phyloP scores from a whole-genome alignment of 305 asterid genomes.

The Fraxinus latifolia region DNA sequence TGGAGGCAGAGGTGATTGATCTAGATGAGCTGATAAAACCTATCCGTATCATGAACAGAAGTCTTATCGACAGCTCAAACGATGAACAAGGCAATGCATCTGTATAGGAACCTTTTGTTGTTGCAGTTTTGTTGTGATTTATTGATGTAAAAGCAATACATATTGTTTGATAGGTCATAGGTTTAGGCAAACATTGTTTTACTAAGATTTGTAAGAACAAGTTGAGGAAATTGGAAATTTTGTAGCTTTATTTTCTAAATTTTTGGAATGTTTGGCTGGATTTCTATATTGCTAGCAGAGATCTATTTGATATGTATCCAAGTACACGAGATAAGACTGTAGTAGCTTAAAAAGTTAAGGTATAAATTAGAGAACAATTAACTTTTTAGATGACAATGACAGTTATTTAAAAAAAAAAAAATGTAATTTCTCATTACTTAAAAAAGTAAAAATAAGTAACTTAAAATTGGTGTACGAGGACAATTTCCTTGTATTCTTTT shows the following conservation, averaged over 20 bases:
- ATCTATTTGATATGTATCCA: neutral
- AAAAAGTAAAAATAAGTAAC: neutral
- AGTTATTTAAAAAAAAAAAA: too few species aligned
- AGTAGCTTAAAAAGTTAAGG: neutral
- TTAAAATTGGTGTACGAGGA: neutral
- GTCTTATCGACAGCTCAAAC: constrained; percentile 24
- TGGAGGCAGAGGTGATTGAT: constrained; percentile 25
- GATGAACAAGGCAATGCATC: constrained; percentile 18
- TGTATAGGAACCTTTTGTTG: constrained; percentile 18
- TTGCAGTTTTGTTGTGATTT: constrained; percentile 13
- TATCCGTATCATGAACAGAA: constrained; percentile 33
- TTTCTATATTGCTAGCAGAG: neutral
- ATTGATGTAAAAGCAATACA: neutral
- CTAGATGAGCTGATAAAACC: constrained; percentile 36
- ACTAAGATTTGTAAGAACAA: constrained; percentile 21
- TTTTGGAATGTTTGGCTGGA: neutral
- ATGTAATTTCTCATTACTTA: neutral
- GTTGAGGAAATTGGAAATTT: constrained; percentile 19
- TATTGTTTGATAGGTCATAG: constrained; percentile 21
- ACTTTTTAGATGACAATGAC: neutral
- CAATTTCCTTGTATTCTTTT: neutral
- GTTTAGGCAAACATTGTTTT: constrained; percentile 26
- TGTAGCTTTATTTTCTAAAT: neutral
- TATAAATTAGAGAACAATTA: neutral
- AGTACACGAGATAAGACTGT: neutral